phyloP scores from a whole-genome alignment of 805 yeast genomes.

The Metschnikowia lachancei region DNA sequence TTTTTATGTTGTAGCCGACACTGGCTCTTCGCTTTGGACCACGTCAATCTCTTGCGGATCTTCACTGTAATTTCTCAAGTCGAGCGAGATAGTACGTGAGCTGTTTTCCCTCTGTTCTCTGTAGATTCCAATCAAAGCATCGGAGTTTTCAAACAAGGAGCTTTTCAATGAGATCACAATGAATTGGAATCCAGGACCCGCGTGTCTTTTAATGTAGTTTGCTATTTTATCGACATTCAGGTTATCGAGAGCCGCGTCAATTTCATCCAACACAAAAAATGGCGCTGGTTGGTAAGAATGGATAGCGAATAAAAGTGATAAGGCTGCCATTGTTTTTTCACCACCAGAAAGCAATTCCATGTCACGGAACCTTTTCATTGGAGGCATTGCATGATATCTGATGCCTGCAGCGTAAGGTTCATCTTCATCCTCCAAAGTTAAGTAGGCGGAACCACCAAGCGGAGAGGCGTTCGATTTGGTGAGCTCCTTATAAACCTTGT shows the following conservation, averaged over 20 bases:
- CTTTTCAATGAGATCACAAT: conserved; percentile 91
- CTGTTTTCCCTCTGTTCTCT: conserved; percentile 73
- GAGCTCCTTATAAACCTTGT: conserved; percentile 77
- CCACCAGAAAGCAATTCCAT: conserved; percentile 95
- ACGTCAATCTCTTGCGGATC: conserved; percentile 8
- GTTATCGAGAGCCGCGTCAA: conserved; percentile 96
- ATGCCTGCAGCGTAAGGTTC: conserved; percentile 85
- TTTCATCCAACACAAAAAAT: conserved; percentile 92
- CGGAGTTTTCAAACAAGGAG: conserved; percentile 81
- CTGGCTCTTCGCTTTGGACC: conserved; percentile 4
- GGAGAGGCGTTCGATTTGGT: conserved; percentile 71
- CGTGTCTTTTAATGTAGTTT: conserved; percentile 71
- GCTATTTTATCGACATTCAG: conserved; percentile 85
- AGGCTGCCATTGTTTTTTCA: conserved; percentile 93
- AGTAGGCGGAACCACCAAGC: conserved; percentile 89
- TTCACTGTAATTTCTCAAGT: conserved; percentile 54
- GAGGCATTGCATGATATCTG: conserved; percentile 93
- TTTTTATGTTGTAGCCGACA: background rate
- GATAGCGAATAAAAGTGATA: conserved; percentile 86
- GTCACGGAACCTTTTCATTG: conserved; percentile 86
- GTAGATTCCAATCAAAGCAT: conserved; percentile 89
- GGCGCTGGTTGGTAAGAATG: conserved; percentile 93
- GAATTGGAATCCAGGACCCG: conserved; percentile 80
- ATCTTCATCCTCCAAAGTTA: conserved; percentile 83
- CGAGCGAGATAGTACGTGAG: conserved; percentile 70